Percentiles rank a stretch among this genome's conserved stretches.
Evolutionary conservation across 345 rosid genomes (phyloP).

Genomic region (Ricinus communis): DNA sequence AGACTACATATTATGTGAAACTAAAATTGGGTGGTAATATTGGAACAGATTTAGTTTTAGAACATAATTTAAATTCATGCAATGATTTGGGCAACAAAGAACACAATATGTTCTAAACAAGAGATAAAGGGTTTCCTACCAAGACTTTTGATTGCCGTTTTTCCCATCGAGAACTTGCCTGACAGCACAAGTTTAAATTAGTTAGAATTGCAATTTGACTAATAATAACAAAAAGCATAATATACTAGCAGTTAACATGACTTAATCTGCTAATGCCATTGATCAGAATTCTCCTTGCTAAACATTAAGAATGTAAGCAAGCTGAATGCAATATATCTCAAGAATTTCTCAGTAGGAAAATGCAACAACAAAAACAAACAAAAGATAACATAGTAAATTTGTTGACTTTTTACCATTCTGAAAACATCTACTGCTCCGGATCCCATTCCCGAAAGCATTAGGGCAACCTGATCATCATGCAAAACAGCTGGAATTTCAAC

Average conservation of each 20-base stretch:
- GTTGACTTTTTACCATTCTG: slow-evolving; percentile 60
- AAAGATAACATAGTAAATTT: background rate
- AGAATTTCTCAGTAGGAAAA: background rate
- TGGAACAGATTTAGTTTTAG: no score
- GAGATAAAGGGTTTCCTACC: slow-evolving; percentile 50
- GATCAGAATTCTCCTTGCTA: background rate
- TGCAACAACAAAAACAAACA: background rate
- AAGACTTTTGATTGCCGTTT: slow-evolving; percentile 88
- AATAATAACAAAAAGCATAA: background rate
- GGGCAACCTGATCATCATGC: slow-evolving; percentile 65
- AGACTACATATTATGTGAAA: background rate
- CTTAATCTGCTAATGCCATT: background rate
- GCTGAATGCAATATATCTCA: background rate
- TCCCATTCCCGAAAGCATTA: slow-evolving; percentile 99
- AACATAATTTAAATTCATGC: background rate
- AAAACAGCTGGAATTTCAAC: slow-evolving; percentile 7
- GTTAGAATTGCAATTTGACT: background rate
- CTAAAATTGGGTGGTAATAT: background rate
- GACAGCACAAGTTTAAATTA: slow-evolving; percentile 25
- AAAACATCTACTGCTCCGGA: slow-evolving; percentile 68
- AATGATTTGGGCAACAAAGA: background rate
- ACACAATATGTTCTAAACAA: background rate
- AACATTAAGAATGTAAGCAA: background rate
- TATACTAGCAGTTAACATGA: background rate
- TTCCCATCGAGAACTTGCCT: slow-evolving; percentile 94